Base-by-base conservation (phyloP, 371 early-diverging fungal species). In the Rhizopus stolonifer region DNA sequence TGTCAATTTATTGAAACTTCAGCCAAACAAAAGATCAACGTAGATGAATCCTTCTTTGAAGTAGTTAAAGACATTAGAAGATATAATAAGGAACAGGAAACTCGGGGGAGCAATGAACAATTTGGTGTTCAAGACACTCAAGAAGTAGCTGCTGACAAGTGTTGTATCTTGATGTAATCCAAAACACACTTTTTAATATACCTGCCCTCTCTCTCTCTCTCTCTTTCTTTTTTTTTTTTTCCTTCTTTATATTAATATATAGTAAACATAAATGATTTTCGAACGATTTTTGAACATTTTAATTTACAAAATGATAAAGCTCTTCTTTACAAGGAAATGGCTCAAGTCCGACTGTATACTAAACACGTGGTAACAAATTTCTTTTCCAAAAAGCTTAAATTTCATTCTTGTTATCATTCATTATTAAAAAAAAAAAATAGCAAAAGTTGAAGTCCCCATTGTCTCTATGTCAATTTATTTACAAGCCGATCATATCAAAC, bases 21-120 rank as follows among this genome's bases (percentile, higher is more conserved):
- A 21, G 98, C 98, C 34, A 88, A 90, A 66, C 77, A 82, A 38
- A 85, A 87, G 51, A 85, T 88, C 38, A 93, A 96, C 69, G 96
- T 98, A 19, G 89, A 94, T 48, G 92, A 94, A 58, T 87, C 94
- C 3, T 98, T 95, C 73, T 88, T 85, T 63, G 79, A 82, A 43
- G 83, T 96, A 21, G 93, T 97, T 11, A 81, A 90, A 29, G 88
- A 90, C 59, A 93, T 69, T 49, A 32, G 69, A 24, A 52, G 62
- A 17, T 65, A 65, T 23, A 65, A 69, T 23, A 69, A 69, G 46
- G 69, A 69, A 24, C 69, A 69, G 29, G 62, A 65, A n/a, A 45
- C n/a, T n/a, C 23, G 45, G 24, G 52, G 42, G 21, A 24, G 15
- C 22, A 36, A 36, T 14, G 36, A 36, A 1, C 52, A 51, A 13